These are phyloP conservation scores for Wallacemonas sp. DNA, from an alignment of 208 protist species.

Conservation along the genomic window DNA sequence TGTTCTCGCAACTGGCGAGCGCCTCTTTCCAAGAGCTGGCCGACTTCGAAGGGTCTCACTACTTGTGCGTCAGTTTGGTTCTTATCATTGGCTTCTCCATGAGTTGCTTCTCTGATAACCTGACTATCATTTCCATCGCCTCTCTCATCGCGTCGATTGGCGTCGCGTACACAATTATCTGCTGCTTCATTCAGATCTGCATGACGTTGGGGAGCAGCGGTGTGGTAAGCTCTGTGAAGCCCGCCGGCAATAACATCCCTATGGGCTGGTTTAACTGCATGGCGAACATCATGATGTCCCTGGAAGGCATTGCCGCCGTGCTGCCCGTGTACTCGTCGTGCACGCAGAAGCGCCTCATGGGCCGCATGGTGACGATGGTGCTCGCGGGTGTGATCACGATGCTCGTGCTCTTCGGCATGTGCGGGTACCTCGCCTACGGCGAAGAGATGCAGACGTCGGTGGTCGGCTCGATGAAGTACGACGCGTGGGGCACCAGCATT, in stretches of 20 bases:
- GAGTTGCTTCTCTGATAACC: slow-evolving; percentile 58
- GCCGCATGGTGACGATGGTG: slow-evolving; percentile 55
- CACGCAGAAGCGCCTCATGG: slow-evolving; percentile 61
- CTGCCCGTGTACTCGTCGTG: slow-evolving; percentile 75
- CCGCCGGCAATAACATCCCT: slow-evolving; percentile 30
- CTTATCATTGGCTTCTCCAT: slow-evolving; percentile 59
- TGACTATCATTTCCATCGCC: slow-evolving; percentile 52
- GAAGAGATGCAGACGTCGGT: slow-evolving; percentile 40
- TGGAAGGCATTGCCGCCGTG: slow-evolving; percentile 77
- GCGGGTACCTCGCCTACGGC: slow-evolving; percentile 73
- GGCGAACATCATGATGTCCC: slow-evolving; percentile 75
- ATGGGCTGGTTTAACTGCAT: slow-evolving; percentile 69
- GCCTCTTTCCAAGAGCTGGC: slow-evolving; percentile 53
- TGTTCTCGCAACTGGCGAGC: slow-evolving; percentile 72
- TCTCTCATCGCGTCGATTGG: slow-evolving; percentile 64
- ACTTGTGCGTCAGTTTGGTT: slow-evolving; percentile 51
- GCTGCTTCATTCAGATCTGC: slow-evolving; percentile 33
- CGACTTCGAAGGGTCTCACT: slow-evolving; percentile 28
- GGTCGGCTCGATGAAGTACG: slow-evolving; percentile 32
- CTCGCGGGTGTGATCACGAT: slow-evolving; percentile 40
- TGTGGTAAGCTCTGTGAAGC: slow-evolving; percentile 8
- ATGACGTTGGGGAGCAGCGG: slow-evolving; percentile 21
- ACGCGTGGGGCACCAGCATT: slow-evolving; percentile 49
- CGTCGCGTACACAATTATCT: slow-evolving; percentile 62
- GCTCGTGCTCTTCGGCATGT: slow-evolving; percentile 62